These are phyloP conservation scores for Chara braunii DNA, from an alignment of 139 green algal species.

Conservation along the genomic window DNA sequence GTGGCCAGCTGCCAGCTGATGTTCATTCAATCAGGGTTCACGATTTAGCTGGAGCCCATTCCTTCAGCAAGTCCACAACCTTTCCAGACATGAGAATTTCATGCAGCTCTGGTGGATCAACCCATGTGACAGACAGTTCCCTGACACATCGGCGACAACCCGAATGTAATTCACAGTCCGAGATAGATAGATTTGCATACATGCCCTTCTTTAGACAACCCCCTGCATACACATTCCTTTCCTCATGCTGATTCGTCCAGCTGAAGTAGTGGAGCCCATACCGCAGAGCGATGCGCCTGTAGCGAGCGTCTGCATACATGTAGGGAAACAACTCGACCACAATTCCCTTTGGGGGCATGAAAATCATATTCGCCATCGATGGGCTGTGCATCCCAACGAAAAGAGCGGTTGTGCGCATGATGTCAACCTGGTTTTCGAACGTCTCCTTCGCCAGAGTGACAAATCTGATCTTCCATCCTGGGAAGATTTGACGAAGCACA, in stretches of 20 bases:
- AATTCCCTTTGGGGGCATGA: conserved; percentile 23
- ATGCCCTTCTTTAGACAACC: conserved; percentile 10
- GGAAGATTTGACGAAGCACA: too few species aligned
- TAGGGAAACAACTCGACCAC: conserved; percentile 34
- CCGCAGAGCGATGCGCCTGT: conserved; percentile 15
- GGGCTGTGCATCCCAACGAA: conserved; percentile 15
- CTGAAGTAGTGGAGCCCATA: conserved; percentile 25
- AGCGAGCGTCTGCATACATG: conserved; percentile 6
- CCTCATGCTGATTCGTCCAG: conserved; percentile 18
- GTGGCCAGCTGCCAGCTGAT: too few species aligned
- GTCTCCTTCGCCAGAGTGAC: too few species aligned
- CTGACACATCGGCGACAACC: conserved; percentile 9
- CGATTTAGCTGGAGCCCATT: too few species aligned
- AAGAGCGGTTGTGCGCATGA: too few species aligned
- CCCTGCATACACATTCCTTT: not conserved
- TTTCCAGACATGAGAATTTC: too few species aligned
- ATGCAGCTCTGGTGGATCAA: conserved; percentile 4
- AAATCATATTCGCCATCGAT: conserved; percentile 26
- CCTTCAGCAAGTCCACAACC: too few species aligned
- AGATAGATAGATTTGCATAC: conserved; percentile 7
- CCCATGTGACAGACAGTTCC: conserved; percentile 2
- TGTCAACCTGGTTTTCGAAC: too few species aligned
- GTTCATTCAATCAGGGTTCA: too few species aligned
- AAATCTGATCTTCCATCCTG: too few species aligned
- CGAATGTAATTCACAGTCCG: conserved; percentile 8